Percentiles rank a stretch among this genome's conserved stretches.
phyloP scores from a whole-genome alignment of 2,329 filamentous ascomycete genomes.

The Ceratocystis diversiconidia region DNA sequence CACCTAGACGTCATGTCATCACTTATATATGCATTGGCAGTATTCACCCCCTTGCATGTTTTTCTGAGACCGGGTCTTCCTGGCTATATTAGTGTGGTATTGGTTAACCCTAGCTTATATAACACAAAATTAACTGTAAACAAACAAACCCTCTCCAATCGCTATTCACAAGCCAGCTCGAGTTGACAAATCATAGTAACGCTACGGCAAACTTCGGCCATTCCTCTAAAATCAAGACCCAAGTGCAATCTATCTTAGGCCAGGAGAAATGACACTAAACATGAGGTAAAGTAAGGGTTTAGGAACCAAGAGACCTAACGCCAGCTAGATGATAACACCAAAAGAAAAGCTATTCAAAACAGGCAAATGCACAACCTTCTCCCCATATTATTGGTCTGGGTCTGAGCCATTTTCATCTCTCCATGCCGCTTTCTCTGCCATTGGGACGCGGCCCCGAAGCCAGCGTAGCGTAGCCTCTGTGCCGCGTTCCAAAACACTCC shows the following conservation, averaged over 20 bases:
- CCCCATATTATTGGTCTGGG: constrained; percentile 9
- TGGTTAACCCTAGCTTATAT: background rate
- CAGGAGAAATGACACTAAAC: background rate
- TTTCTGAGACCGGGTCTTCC: background rate
- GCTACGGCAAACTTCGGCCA: background rate
- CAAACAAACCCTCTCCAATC: too few species aligned
- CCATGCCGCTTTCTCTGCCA: constrained; percentile 45
- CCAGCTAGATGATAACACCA: constrained; percentile 3
- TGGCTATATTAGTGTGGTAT: background rate
- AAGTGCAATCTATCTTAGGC: background rate
- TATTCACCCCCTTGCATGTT: background rate
- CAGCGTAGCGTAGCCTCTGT: constrained; percentile 74
- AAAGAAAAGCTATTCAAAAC: constrained; percentile 4
- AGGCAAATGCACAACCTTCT: background rate
- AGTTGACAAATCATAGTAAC: too few species aligned
- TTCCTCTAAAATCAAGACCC: background rate
- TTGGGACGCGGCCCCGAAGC: constrained; percentile 61
- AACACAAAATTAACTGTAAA: background rate
- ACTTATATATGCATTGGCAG: background rate
- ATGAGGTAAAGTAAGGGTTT: background rate
- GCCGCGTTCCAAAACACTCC: constrained; percentile 70
- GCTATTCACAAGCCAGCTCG: too few species aligned
- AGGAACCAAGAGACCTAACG: background rate
- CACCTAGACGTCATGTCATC: background rate
- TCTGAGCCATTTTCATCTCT: constrained; percentile 28